Base-by-base conservation (phyloP, 805 yeast species). In the Yarrowia alimentaria region DNA sequence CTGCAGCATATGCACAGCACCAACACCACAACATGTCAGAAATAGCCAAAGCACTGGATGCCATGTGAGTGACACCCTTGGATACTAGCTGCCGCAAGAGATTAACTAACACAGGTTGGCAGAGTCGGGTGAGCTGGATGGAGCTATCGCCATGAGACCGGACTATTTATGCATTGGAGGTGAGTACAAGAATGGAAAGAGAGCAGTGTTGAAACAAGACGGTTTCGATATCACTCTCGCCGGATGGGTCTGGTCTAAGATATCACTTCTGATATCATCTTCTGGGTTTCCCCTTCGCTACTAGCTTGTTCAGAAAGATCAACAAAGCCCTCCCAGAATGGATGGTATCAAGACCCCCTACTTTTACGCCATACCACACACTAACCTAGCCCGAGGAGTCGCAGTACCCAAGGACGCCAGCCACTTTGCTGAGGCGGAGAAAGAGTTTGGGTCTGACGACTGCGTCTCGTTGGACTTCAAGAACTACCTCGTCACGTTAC, bases 141-240 rank as follows among this genome's bases (percentile, higher is more conserved):
- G 47, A 13, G 32, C 47, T n/a, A 40, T 40, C 28, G 47, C 47
- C 33, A 40, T 40, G 47, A 40, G 47, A 28, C 47, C 47, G 24
- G 47, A 40, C 19, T 40, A 40, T 28, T 28, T 40, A 19, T 40
- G 47, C 33, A 40, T 40, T 28, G 47, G 47, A 26, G 43, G 43
- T 37, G 43, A 37, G 43, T 37, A 35, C 22, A 20, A 14, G 20
- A 11, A 11, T 20, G n/a, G n/a, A n/a, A n/a, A n/a, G n/a, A n/a
- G n/a, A n/a, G n/a, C n/a, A n/a, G n/a, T n/a, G n/a, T n/a, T n/a
- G n/a, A n/a, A n/a, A n/a, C n/a, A n/a, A n/a, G n/a, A n/a, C n/a
- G n/a, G n/a, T n/a, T n/a, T n/a, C n/a, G n/a, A n/a, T n/a, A n/a
- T n/a, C n/a, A n/a, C n/a, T n/a, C n/a, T n/a, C n/a, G n/a, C n/a